These are phyloP conservation scores for Chaetomium olivaceum DNA, from an alignment of 2,329 filamentous ascomycete species.

Conservation along the genomic window DNA sequence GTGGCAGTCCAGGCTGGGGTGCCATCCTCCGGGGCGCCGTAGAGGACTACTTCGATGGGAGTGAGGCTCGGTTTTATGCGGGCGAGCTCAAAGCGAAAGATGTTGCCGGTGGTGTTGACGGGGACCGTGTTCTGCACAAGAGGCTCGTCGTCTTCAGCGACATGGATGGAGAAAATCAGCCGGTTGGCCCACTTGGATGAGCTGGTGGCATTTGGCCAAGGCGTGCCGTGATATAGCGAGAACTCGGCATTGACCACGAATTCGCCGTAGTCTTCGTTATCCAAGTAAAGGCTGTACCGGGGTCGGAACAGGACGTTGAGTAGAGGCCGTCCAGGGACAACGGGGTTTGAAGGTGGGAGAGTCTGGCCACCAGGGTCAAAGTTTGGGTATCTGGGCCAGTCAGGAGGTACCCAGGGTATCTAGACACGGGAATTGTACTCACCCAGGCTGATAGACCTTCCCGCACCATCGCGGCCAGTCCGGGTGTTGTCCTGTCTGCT, in stretches of 20 bases:
- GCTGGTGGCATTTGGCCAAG: constrained; percentile 38
- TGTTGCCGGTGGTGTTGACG: constrained; percentile 40
- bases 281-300: constrained; percentile 50
- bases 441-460: constrained; percentile 49
- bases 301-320: constrained; percentile 48
- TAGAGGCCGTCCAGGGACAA: constrained; percentile 37
- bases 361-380: constrained; percentile 50
- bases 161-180: constrained; percentile 43
- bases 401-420: constrained; percentile 33
- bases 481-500: constrained; percentile 44
- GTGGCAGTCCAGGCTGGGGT: constrained; percentile 40
- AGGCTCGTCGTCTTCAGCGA: constrained; percentile 35
- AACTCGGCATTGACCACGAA: constrained; percentile 48
- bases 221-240: constrained; percentile 44
- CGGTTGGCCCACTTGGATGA: constrained; percentile 22
- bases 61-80: constrained; percentile 39
- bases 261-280: constrained; percentile 43
- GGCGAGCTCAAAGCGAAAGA: constrained; percentile 43
- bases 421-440: too few relatives aligned
- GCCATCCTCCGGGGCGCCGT: constrained; percentile 38
- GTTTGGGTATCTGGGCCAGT: constrained; percentile 38
- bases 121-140: constrained; percentile 40
- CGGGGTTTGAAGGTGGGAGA: constrained; percentile 36
- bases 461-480: constrained; percentile 52
- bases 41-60: constrained; percentile 45